Evolutionary conservation across 2,329 filamentous ascomycete species (phyloP), one percentile per base, ranked within the genome.

Genomic region (Arthrobotrys sphaeroides): DNA sequence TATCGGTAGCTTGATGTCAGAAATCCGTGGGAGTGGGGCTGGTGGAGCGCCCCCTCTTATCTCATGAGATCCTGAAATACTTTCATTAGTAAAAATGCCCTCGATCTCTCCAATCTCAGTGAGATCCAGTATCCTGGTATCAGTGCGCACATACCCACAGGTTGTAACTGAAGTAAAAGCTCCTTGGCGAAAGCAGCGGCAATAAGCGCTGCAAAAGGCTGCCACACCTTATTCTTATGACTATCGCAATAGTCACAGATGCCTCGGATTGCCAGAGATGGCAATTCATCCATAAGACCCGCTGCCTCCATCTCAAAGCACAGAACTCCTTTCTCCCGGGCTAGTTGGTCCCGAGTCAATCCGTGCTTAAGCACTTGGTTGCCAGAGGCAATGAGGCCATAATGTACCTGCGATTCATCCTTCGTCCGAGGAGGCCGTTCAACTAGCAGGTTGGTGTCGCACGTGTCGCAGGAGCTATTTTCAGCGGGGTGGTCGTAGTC

Each of bases 161-260:
- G 13, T 33, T 28, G 45, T 16, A 65, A 5, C 16, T 53, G 16
- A 10, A 53, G 18, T 20, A 61, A 31, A 13, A 51, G 12, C 2
- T 28, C 33, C 16, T 53, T 65, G 12, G 60, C 31, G 20, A 38
- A 65, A 12, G 33, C 60, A 10, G 45, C 60, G 10, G 60, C 60
- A 28, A 26, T 7, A 18, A 51, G 16, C 40, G 28, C 43, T n/a
- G 60, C 60, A 22, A 53, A 65, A 7, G 31, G 31, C 42, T 65
- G 60, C 60, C 60, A 65, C 7, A 7, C 13, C 31, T 65, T 65
- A 22, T 42, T 65, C 9, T 65, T 65, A 31, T 65, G 60, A 20
- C 60, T 65, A 28, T 65, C 60, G 12, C 38, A 51, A 13, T 65
- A 65, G 28, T 65, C 28, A 26, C 60, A 53, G n/a, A 65, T 45